Conservation (phyloP, 2,329 filamentous ascomycete genomes). For the Elsinoe australis region DNA sequence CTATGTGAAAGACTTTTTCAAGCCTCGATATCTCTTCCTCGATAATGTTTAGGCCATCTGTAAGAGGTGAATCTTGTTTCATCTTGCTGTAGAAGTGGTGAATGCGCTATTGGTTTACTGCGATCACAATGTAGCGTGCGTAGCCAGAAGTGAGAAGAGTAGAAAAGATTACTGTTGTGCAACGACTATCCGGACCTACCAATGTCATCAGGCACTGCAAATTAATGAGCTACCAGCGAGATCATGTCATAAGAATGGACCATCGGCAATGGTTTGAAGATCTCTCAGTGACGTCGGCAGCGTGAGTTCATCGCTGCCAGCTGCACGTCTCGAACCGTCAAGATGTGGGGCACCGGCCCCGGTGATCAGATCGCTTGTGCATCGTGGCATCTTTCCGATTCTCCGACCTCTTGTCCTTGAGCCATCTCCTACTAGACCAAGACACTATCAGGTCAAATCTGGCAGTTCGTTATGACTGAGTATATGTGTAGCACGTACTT, state of each 20-base stretch:
- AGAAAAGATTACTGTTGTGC: neutral
- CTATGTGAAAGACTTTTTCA: constrained; percentile 71
- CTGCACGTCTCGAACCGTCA: too few relatives aligned
- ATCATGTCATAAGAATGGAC: constrained; percentile 9
- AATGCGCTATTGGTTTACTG: neutral
- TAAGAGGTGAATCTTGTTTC: constrained; percentile 4
- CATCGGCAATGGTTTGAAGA: constrained; percentile 1
- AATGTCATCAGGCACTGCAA: neutral
- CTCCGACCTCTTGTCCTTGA: too few relatives aligned
- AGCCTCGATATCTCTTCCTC: constrained; percentile 64
- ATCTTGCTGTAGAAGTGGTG: neutral
- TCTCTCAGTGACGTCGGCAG: constrained; percentile 10
- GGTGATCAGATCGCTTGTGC: constrained; percentile 13
- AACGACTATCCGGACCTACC: neutral
- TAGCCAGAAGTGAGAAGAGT: too few relatives aligned
- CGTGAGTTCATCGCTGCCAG: neutral
- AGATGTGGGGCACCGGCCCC: constrained; percentile 6
- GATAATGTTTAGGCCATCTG: neutral
- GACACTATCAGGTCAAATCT: too few relatives aligned
- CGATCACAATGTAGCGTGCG: neutral
- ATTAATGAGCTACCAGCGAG: constrained; percentile 4
- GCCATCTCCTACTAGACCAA: too few relatives aligned
- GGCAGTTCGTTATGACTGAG: too few relatives aligned
- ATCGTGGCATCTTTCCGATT: too few relatives aligned
- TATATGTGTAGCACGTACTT: too few relatives aligned